These are phyloP conservation scores for Lactarius deliciosus DNA, from an alignment of 768 basidiomycete genomes.

Conservation along the genomic window DNA sequence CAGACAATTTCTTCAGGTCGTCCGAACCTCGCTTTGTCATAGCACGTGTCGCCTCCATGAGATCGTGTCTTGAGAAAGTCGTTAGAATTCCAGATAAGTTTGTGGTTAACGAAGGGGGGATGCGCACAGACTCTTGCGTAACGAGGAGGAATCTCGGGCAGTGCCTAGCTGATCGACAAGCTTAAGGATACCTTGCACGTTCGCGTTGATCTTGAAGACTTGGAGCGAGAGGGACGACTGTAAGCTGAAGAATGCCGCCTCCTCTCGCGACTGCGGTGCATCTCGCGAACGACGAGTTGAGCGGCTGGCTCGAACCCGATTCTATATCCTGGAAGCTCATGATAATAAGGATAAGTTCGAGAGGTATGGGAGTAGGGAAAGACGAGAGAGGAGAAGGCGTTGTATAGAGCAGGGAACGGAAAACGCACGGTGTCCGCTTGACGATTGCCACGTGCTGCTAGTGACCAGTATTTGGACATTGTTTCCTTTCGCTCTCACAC, in stretches of 20 bases:
- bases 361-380: neutral
- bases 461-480: conserved; percentile 4
- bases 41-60: conserved; percentile 90
- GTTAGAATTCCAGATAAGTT: neutral
- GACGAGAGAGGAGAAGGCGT: neutral
- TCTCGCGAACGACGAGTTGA: conserved; percentile 32
- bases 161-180: conserved; percentile 97
- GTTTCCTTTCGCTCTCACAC: neutral
- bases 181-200: conserved; percentile 92
- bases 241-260: conserved; percentile 70
- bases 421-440: neutral
- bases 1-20: conserved; percentile 86
- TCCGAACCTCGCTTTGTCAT: conserved; percentile 95
- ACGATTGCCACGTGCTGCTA: conserved; percentile 6
- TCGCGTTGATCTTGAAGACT: conserved; percentile 98
- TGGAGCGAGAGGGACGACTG: conserved; percentile 85
- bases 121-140: conserved; percentile 87
- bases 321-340: conserved; percentile 58
- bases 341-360: neutral
- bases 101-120: neutral
- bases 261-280: conserved; percentile 50
- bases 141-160: conserved; percentile 67
- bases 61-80: conserved; percentile 65
- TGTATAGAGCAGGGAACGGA: neutral
- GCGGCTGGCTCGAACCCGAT: conserved; percentile 40